A percentile compares a stretch with the other conserved stretches of the same genome.
Conservation (phyloP, 2,329 filamentous ascomycete species). For the Bisporella sp. region DNA sequence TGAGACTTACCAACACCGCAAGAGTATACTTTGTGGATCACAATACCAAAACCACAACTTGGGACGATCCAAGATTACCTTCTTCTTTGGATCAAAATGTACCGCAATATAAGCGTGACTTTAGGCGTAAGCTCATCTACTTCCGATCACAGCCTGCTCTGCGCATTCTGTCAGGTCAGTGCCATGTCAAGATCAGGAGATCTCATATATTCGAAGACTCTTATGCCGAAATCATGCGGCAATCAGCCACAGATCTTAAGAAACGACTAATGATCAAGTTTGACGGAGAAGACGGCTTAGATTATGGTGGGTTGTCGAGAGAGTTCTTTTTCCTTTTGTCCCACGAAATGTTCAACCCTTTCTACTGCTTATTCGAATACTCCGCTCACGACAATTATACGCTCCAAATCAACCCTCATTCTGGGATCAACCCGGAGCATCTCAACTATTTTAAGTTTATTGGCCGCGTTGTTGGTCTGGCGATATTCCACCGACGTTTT, state of each 20-base stretch:
- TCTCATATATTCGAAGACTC: constrained; percentile 98
- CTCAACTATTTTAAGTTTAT: constrained; percentile 99
- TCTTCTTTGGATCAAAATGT: constrained; percentile 97
- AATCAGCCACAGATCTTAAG: constrained; percentile 92
- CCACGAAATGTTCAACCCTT: constrained; percentile 99
- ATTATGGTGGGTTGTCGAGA: constrained; percentile 94
- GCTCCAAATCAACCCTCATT: constrained; percentile 98
- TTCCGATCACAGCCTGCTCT: constrained; percentile 97
- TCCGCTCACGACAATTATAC: constrained; percentile 99
- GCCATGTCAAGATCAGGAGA: constrained; percentile 94
- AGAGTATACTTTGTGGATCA: constrained; percentile 98
- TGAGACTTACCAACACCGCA: constrained; percentile 97
- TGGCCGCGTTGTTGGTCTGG: constrained; percentile 89
- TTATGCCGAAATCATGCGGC: constrained; percentile 95
- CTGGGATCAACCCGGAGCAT: constrained; percentile 98
- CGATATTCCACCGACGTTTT: constrained; percentile 97
- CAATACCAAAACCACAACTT: constrained; percentile 99
- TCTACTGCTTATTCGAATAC: constrained; percentile 99
- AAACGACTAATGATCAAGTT: constrained; percentile 99
- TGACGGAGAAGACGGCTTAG: constrained; percentile 93
- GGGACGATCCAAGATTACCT: constrained; percentile 93
- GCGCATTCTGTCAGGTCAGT: constrained; percentile 91
- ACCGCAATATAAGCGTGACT: constrained; percentile 98
- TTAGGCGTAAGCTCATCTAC: constrained; percentile 95
- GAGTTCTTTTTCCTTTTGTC: constrained; percentile 99